Evolutionary conservation across 2,329 filamentous ascomycete genomes (phyloP), one percentile per base, ranked within the genome.

Genomic region (Myriangium duriaei): DNA sequence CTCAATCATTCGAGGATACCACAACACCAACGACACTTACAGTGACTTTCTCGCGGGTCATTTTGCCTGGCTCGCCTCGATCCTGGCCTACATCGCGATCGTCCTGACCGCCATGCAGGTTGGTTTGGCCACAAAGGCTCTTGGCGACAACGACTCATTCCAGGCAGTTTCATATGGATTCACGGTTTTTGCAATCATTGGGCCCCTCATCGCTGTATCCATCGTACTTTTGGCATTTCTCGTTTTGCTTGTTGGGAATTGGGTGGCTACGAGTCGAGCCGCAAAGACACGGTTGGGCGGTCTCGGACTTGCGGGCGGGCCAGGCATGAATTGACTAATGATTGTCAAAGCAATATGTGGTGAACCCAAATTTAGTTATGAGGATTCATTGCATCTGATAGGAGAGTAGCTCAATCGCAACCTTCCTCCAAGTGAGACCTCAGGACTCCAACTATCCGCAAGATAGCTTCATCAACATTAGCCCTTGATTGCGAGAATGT

Each of bases 111-210:
- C 43, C 15, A 38, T 47, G 43, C 44, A 46, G 42, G 48, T 39
- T 9, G 55, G 53, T 1, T 45, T 56, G 4, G 53, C 43, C 4
- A 56, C 50, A 4, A 41, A 46, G 4, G 19, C 34, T 3, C 40
- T 59, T 1, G 10, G 29, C 6, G 14, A 51, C 0, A 63, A 57
- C 42, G n/a, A 42, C 0, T 39, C 46, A 0, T 73, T 72, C 46
- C 59, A 65, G 45, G 36, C 40, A 6, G 64, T 59, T 1, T 61
- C 61, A 1, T 67, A 65, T 42, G 65, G 64, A 2, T 69, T 72
- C 39, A 61, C 63, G 3, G 49, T 70, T 4, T 69, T 71, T 38
- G 55, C 63, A 0, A 65, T 71, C 16, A 15, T 42, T n/a, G 32
- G 30, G 9, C 37, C 40, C 19, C 11, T 36, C 9, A 16, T 30